phyloP scores from a whole-genome alignment of 108 stramenopile species.

The Hondaea fermentalgiana region DNA sequence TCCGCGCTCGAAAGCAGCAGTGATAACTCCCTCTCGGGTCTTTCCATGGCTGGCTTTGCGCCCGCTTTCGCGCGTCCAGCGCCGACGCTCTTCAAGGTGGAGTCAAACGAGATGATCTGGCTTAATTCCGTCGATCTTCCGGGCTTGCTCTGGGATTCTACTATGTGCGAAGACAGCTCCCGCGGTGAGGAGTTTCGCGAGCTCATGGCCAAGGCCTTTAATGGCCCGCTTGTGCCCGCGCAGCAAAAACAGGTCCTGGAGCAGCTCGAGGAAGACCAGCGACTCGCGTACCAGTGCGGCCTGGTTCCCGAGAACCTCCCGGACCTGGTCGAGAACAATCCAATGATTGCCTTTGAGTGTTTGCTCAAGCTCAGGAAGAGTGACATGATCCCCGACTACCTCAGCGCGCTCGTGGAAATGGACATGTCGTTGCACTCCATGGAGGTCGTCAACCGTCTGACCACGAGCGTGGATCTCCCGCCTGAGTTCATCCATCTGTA shows the following conservation, averaged over 20 bases:
- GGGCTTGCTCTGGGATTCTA: constrained; percentile 46
- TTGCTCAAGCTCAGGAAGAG: constrained; percentile 64
- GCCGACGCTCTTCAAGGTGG: constrained; percentile 36
- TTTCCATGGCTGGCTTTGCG: constrained; percentile 29
- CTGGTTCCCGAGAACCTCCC: constrained; percentile 80
- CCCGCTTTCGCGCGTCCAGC: constrained; percentile 38
- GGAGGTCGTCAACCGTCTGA: constrained; percentile 86
- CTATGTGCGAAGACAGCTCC: constrained; percentile 35
- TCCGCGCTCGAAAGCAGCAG: constrained; percentile 15
- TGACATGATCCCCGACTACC: constrained; percentile 36
- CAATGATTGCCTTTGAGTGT: constrained; percentile 80
- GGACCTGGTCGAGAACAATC: constrained; percentile 87
- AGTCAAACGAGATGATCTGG: constrained; percentile 40
- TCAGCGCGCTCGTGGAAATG: constrained; percentile 86
- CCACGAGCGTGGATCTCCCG: constrained; percentile 67
- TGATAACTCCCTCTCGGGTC: constrained; percentile 19
- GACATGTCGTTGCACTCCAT: constrained; percentile 90
- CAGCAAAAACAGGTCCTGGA: constrained; percentile 38
- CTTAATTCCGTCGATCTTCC: constrained; percentile 44
- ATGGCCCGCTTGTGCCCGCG: constrained; percentile 37
- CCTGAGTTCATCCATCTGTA: constrained; percentile 89
- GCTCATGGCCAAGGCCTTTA: constrained; percentile 43
- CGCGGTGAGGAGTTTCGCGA: constrained; percentile 38
- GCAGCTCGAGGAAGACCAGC: constrained; percentile 36
- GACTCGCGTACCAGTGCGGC: constrained; percentile 49